Percentiles rank a stretch among this genome's conserved stretches.
phyloP scores from a whole-genome alignment of 192 early-diverging fungal genomes.

The Phlyctochytrium bullatum region DNA sequence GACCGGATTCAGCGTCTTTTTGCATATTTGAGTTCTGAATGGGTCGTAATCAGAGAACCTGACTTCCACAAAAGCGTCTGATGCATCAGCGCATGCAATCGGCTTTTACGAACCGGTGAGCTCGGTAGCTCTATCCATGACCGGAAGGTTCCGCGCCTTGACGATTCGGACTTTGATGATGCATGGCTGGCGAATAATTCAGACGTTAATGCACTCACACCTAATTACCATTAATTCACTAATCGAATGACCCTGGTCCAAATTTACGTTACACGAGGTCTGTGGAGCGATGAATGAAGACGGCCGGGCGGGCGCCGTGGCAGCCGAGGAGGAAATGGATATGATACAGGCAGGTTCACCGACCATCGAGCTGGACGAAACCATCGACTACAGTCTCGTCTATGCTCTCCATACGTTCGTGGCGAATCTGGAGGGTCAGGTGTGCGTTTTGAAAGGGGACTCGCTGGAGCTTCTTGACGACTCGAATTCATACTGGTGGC shows the following conservation, averaged over 20 bases:
- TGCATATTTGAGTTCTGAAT: slow-evolving; percentile 60
- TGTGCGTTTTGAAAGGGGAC: slow-evolving; percentile 75
- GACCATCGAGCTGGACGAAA: slow-evolving; percentile 22
- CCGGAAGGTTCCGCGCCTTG: slow-evolving; percentile 70
- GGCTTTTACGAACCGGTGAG: slow-evolving; percentile 48
- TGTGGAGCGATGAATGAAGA: too few relatives aligned
- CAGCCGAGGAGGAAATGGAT: slow-evolving; percentile 1
- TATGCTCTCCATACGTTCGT: slow-evolving; percentile 86
- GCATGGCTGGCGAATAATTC: too few relatives aligned
- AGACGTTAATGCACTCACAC: too few relatives aligned
- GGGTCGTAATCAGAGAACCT: slow-evolving; percentile 71
- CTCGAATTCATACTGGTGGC: slow-evolving; percentile 80
- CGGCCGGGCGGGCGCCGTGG: too few relatives aligned
- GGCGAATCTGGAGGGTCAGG: slow-evolving; percentile 81
- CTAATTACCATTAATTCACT: too few relatives aligned
- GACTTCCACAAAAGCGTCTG: slow-evolving; percentile 81
- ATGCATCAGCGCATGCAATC: slow-evolving; percentile 16
- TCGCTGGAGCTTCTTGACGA: slow-evolving; percentile 79
- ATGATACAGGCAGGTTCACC: slow-evolving; percentile 9
- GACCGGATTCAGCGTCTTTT: slow-evolving; percentile 72
- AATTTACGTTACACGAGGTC: too few relatives aligned
- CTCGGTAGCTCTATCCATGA: slow-evolving; percentile 80
- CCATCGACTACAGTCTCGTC: slow-evolving; percentile 73
- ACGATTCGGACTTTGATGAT: slow-evolving; percentile 72
- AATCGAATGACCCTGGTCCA: too few relatives aligned